Evolutionary conservation across 306 rosid species (phyloP), one percentile per base, ranked within the genome.

Genomic region (Trifolium repens): DNA sequence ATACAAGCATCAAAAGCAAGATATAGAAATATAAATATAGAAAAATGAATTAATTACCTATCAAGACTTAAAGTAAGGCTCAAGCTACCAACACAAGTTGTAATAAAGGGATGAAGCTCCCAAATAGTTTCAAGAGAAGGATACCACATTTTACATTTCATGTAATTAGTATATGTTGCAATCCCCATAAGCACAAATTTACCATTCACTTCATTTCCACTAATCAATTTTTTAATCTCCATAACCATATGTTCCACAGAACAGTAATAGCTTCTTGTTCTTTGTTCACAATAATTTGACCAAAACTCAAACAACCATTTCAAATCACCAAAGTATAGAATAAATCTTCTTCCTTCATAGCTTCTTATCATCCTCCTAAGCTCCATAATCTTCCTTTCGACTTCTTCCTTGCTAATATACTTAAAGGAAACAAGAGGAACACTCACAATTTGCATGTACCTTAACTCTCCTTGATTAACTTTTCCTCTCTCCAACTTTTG

Each of bases 51-150:
- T 74, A 53, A 7, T 54, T 74, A 93, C 96, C 96, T 93, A 75
- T 89, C 88, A 80, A 89, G 69, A 60, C 87, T 93, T 76, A 93
- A 91, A 74, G 87, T 86, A 17, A 93, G 81, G 89, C 84, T 90
- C 12, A 90, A 78, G 81, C 90, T 86, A 9, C 88, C 91, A 69
- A 83, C 89, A 46, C 93, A 94, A 79, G 84, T 70, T 2, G 88
- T 79, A 2, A 86, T 81, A 16, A 88, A 85, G 57, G 97, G 96
- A 30, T 90, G 91, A 74, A 92, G 97, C 65, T 91, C 91, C 97
- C 90, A 92, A 52, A 92, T 69, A 43, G 86, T 40, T 81, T 92
- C 96, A 19, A 92, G 74, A 34, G 97, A 90, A 46, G 93, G 94
- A 34, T 83, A 83, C 44, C 88, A 89, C 6, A 76, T 74, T 67